Evolutionary conservation across 2,329 filamentous ascomycete species (phyloP).

Genomic region (Ophiosphaerella herpotricha): DNA sequence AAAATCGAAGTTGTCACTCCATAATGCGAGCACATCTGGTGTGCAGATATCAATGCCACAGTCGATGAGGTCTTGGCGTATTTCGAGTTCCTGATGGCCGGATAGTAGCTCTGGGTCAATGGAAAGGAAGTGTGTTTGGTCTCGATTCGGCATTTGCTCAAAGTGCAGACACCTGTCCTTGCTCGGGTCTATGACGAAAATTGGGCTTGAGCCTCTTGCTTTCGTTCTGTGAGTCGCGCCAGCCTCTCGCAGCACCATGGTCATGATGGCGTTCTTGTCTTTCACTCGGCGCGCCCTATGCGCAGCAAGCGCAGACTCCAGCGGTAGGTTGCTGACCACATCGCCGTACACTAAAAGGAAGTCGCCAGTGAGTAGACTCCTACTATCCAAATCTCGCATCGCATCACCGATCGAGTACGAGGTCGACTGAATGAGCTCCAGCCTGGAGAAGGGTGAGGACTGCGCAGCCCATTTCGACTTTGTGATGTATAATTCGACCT

Average conservation of each 20-base stretch:
- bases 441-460: slow-evolving; percentile 77
- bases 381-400: slow-evolving; percentile 88
- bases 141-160: slow-evolving; percentile 79
- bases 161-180: slow-evolving; percentile 88
- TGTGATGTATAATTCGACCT: slow-evolving; percentile 83
- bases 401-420: slow-evolving; percentile 90
- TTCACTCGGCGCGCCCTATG: slow-evolving; percentile 80
- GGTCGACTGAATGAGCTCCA: slow-evolving; percentile 86
- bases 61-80: slow-evolving; percentile 87
- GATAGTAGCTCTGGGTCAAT: slow-evolving; percentile 82
- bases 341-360: slow-evolving; percentile 94
- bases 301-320: slow-evolving; percentile 76
- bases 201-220: slow-evolving; percentile 72
- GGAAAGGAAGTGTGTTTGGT: slow-evolving; percentile 67
- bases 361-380: slow-evolving; percentile 83
- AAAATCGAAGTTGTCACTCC: slow-evolving; percentile 98
- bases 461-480: slow-evolving; percentile 74
- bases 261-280: slow-evolving; percentile 97
- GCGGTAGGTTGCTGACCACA: slow-evolving; percentile 83
- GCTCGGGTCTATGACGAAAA: slow-evolving; percentile 83
- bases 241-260: slow-evolving; percentile 82
- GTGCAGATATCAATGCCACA: slow-evolving; percentile 97
- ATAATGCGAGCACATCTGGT: slow-evolving; percentile 89
- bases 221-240: slow-evolving; percentile 78
- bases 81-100: slow-evolving; percentile 74